Conservation (phyloP, 2,329 filamentous ascomycete genomes). For the Colletotrichum chlorophyti region DNA sequence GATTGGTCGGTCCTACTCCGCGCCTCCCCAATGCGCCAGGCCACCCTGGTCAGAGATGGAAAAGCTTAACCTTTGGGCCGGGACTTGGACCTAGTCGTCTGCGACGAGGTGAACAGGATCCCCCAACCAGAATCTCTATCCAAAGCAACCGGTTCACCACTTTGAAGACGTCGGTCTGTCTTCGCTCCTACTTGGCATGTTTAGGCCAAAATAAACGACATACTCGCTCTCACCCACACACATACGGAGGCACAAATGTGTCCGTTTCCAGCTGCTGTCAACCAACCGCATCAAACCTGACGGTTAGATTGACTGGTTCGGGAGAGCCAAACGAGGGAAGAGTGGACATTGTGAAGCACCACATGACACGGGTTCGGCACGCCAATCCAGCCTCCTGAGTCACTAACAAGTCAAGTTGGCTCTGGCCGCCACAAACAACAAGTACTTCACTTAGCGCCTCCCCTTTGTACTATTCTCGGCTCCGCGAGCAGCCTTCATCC, state of each 20-base stretch:
- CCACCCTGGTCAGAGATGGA: conserved; percentile 15
- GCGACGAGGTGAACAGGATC: background rate
- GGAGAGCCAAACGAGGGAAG: background rate
- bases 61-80: conserved; percentile 23
- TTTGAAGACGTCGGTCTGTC: background rate
- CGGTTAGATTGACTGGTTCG: no score
- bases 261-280: background rate
- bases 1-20: conserved; percentile 4
- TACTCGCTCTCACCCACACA: background rate
- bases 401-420: background rate
- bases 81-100: conserved; percentile 6
- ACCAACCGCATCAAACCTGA: no score
- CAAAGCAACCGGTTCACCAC: background rate
- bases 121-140: background rate
- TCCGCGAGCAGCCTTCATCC: conserved; percentile 12
- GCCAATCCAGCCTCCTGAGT: background rate
- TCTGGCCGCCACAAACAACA: background rate
- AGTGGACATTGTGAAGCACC: background rate
- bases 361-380: background rate
- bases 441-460: background rate
- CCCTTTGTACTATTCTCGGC: conserved; percentile 1
- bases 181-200: background rate
- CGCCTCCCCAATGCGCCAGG: conserved; percentile 5
- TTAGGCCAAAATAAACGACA: background rate
- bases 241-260: background rate